Evolutionary conservation across 2,329 filamentous ascomycete species (phyloP), one percentile per base, ranked within the genome.

Genomic region (Fusarium sp.): DNA sequence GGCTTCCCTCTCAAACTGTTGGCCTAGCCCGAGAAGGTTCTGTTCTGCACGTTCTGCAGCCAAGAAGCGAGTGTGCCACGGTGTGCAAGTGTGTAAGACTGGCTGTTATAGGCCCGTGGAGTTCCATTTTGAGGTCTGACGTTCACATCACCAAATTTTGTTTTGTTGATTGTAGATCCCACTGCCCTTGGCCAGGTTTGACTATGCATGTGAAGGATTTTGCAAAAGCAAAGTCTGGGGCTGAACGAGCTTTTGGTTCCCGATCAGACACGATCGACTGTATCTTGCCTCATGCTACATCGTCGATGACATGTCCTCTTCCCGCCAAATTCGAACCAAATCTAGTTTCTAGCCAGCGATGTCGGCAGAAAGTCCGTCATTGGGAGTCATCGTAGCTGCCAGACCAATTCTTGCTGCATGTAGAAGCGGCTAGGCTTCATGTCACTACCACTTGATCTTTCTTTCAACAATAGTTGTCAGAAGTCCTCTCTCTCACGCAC

Each of bases 161-260:
- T 69, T 64, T 50, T 67, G 62, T 71, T 68, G 71, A 52, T 69
- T 60, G 67, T 35, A 46, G 63, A 74, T 74, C 71, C 49, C 62
- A 54, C 30, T 33, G 38, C 42, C 61, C 46, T 61, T 49, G 38
- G 54, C 49, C 67, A 58, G 58, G 56, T 53, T 64, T 57, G 16
- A 52, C 18, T 19, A 50, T 37, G 30, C n/a, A n/a, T 64, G 52
- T 38, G 40, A 59, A 59, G 64, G 46, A 53, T 73, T 50, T 28
- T 52, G 59, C 47, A 53, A 54, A 46, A 64, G 18, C 18, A 25
- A 35, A 35, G 9, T 32, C 33, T 54, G 42, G 40, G 44, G 38
- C 37, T 58, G 38, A 43, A 37, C 54, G 52, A 56, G 35, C 49
- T 68, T 64, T 30, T 50, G 67, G 28, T 18, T 60, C 19, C 49